These are phyloP conservation scores for Tremella mesenterica DNA, from an alignment of 768 basidiomycete species.

Conservation along the genomic window DNA sequence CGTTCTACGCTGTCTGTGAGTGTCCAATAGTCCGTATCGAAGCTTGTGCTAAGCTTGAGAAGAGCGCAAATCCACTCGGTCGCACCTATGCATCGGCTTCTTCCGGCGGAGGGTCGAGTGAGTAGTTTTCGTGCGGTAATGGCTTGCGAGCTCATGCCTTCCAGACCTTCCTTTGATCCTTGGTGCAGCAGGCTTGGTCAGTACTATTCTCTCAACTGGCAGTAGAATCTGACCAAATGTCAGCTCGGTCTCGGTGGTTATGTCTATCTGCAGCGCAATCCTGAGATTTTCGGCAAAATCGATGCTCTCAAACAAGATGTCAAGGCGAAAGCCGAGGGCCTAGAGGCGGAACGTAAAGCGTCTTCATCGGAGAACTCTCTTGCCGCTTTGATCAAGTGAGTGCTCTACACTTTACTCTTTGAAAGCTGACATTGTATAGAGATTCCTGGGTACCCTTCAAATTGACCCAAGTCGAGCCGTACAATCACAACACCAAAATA, in stretches of 20 bases:
- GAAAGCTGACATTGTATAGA: constrained; percentile 7
- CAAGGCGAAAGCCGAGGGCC: constrained; percentile 51
- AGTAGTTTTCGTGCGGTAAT: too few species aligned
- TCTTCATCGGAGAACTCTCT: background rate
- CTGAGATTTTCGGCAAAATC: constrained; percentile 9
- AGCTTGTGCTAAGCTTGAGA: too few species aligned
- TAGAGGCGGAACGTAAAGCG: constrained; percentile 6
- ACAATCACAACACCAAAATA: constrained; percentile 88
- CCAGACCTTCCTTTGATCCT: too few species aligned
- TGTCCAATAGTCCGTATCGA: too few species aligned
- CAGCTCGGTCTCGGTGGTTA: constrained; percentile 47
- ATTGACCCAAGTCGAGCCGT: constrained; percentile 64
- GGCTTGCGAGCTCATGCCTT: too few species aligned
- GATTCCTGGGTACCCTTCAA: constrained; percentile 55
- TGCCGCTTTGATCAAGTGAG: constrained; percentile 30
- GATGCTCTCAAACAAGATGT: constrained; percentile 12
- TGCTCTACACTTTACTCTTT: background rate
- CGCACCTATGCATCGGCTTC: too few species aligned
- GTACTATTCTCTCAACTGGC: too few species aligned
- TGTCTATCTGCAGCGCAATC: constrained; percentile 48
- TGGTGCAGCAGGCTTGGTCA: too few species aligned
- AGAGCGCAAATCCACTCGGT: too few species aligned
- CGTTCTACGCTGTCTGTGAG: too few species aligned
- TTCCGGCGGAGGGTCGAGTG: too few species aligned
- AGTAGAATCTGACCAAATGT: too few species aligned